These are phyloP conservation scores for Gynochthodes officinalis DNA, from an alignment of 257 asterid species.

Conservation along the genomic window DNA sequence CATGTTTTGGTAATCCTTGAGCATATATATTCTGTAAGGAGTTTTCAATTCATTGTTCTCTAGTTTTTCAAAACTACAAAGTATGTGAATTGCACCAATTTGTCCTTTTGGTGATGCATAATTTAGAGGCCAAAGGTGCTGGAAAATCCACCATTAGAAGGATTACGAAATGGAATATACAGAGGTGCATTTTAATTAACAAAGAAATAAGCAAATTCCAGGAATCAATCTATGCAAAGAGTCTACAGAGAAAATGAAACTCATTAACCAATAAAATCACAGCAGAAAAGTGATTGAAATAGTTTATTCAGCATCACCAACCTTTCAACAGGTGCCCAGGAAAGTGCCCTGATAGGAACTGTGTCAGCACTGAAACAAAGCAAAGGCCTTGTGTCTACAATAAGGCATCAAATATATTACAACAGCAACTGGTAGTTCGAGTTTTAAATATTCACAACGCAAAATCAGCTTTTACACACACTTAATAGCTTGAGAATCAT, in stretches of 20 bases:
- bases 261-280: background rate
- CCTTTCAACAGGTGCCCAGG: constrained; percentile 85
- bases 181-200: background rate
- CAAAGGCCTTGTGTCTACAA: constrained; percentile 75
- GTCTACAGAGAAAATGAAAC: background rate
- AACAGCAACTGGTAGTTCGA: background rate
- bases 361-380: constrained; percentile 81
- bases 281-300: background rate
- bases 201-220: background rate
- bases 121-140: background rate
- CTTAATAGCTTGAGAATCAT: constrained; percentile 15
- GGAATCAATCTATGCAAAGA: background rate
- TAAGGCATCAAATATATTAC: background rate
- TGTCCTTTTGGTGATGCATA: background rate
- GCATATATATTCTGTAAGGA: background rate
- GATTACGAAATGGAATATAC: background rate
- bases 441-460: constrained; percentile 3
- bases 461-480: constrained; percentile 13
- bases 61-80: background rate
- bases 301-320: constrained; percentile 28
- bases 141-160: background rate
- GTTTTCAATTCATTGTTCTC: background rate
- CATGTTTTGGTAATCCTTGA: background rate
- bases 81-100: background rate
- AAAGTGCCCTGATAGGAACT: constrained; percentile 76